A percentile compares a stretch with the other conserved stretches of the same genome.
Conservation (phyloP, 1,284 basidiomycete genomes). For the Marasmius oreades region DNA sequence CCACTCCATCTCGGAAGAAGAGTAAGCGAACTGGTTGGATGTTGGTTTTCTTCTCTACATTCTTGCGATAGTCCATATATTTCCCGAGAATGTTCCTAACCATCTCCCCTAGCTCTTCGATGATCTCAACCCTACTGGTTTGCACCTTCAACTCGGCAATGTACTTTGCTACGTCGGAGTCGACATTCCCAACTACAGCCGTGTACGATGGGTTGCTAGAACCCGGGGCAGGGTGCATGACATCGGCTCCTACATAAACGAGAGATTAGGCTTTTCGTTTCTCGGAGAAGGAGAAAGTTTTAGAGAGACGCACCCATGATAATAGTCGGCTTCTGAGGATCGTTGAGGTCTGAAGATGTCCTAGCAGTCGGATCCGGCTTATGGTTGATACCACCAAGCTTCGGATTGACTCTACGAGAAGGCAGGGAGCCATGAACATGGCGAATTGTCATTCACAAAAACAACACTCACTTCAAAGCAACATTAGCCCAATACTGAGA, state of each 20-base stretch:
- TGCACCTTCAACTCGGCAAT: constrained; percentile 58
- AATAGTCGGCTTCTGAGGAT: constrained; percentile 68
- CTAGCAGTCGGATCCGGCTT: constrained; percentile 63
- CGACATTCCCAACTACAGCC: constrained; percentile 70
- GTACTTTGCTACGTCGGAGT: constrained; percentile 58
- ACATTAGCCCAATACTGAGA: constrained; percentile 77
- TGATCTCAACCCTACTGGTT: constrained; percentile 68
- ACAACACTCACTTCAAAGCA: constrained; percentile 60
- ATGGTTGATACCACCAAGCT: constrained; percentile 75
- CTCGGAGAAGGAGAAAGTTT: neutral
- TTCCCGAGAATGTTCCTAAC: constrained; percentile 49
- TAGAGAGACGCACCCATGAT: constrained; percentile 55
- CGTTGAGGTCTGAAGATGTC: constrained; percentile 40
- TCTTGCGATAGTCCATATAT: constrained; percentile 53
- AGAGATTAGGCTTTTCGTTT: constrained; percentile 8
- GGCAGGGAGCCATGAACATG: constrained; percentile 3
- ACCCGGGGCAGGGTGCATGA: constrained; percentile 75
- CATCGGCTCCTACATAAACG: constrained; percentile 59
- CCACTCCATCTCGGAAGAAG: constrained; percentile 77
- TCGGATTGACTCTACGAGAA: constrained; percentile 67
- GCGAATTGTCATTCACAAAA: neutral
- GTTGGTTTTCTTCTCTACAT: constrained; percentile 47
- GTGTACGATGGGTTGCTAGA: constrained; percentile 74
- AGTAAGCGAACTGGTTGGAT: constrained; percentile 50
- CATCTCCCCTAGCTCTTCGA: constrained; percentile 66